Conservation (phyloP, 306 rosid species). For the Begonia masoniana region DNA sequence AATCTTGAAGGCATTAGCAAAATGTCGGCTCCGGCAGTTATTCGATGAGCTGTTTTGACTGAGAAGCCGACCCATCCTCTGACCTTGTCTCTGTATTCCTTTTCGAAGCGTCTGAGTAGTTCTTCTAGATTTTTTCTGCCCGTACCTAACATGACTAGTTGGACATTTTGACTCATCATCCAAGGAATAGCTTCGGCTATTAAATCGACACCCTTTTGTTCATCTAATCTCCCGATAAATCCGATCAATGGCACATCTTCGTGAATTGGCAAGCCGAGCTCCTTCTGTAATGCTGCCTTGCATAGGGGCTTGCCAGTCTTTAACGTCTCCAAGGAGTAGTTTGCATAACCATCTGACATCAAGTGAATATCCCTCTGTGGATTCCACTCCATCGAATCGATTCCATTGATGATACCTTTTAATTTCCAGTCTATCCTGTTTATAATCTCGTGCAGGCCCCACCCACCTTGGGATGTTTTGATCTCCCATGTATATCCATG, state of each 20-base stretch:
- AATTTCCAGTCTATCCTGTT: slow-evolving; percentile 79
- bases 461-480: slow-evolving; percentile 77
- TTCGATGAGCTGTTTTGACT: slow-evolving; percentile 74
- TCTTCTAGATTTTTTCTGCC: slow-evolving; percentile 78
- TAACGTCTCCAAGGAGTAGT: slow-evolving; percentile 67
- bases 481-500: slow-evolving; percentile 93
- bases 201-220: slow-evolving; percentile 82
- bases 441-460: slow-evolving; percentile 87
- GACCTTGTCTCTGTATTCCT: slow-evolving; percentile 37
- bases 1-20: slow-evolving; percentile 95
- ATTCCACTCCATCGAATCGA: slow-evolving; percentile 78
- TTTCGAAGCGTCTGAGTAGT: slow-evolving; percentile 45
- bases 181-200: slow-evolving; percentile 86
- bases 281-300: slow-evolving; percentile 80
- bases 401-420: slow-evolving; percentile 81
- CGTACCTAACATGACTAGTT: slow-evolving; percentile 77
- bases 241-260: slow-evolving; percentile 55
- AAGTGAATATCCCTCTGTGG: slow-evolving; percentile 57
- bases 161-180: slow-evolving; percentile 78
- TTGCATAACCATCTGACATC: slow-evolving; percentile 72
- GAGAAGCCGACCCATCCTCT: slow-evolving; percentile 95
- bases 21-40: slow-evolving; percentile 82
- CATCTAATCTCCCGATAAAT: slow-evolving; percentile 85
- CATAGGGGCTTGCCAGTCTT: slow-evolving; percentile 63
- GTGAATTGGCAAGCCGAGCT: slow-evolving; percentile 70